phyloP scores from a whole-genome alignment of 345 rosid species.

The Gossypium anomalum region DNA sequence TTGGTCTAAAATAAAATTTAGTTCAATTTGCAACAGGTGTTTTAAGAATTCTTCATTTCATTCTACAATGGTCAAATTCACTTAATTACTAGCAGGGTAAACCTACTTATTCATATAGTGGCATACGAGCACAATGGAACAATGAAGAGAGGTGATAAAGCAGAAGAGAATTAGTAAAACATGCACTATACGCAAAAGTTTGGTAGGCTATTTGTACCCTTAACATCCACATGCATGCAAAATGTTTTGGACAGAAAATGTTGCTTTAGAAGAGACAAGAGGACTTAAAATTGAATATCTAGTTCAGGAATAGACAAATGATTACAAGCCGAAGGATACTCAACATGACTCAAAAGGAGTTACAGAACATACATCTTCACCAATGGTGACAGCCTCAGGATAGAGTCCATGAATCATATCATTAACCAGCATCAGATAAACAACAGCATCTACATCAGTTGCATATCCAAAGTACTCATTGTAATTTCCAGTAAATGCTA shows the following conservation, averaged over 20 bases:
- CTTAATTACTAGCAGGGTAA: not conserved
- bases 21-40: not conserved
- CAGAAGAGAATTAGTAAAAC: not conserved
- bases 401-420: conserved; percentile 89
- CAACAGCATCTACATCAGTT: conserved; percentile 89
- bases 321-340: not conserved
- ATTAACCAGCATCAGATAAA: conserved; percentile 90
- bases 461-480: conserved; percentile 81
- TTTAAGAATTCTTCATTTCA: not conserved
- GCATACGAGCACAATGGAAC: not conserved
- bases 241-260: conserved; percentile 1
- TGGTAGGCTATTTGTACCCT: not conserved
- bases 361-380: conserved; percentile 69
- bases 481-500: conserved; percentile 86
- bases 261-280: not conserved
- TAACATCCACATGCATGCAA: not conserved
- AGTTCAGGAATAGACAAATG: not conserved
- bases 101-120: not conserved
- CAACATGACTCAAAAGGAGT: conserved; percentile 1
- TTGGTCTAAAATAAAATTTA: not conserved
- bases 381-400: conserved; percentile 83
- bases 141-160: not conserved
- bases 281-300: not conserved
- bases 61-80: not conserved
- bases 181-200: not conserved